These are phyloP conservation scores for Aspergillus pseudoviridinutans DNA, from an alignment of 2,329 filamentous ascomycete genomes.

Conservation along the genomic window DNA sequence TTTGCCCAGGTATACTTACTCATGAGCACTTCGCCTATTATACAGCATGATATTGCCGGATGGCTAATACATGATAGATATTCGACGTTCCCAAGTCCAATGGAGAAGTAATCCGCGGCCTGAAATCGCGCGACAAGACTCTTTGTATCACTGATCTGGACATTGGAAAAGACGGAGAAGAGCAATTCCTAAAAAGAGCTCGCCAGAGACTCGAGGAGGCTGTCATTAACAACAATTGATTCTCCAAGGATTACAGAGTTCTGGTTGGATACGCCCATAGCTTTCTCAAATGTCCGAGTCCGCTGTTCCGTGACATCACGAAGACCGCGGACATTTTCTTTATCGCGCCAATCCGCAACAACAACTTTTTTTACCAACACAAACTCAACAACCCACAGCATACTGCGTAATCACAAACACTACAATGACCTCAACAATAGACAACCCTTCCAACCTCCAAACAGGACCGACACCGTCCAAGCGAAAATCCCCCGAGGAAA, in stretches of 20 bases:
- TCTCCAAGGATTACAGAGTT: neutral
- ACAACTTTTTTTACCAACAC: neutral
- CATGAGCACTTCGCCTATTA: neutral
- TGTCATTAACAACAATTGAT: conserved; percentile 4
- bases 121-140: conserved; percentile 63
- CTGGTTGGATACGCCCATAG: neutral
- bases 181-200: conserved; percentile 22
- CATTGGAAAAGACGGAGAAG: conserved; percentile 29
- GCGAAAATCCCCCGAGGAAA: conserved; percentile 22
- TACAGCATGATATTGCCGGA: neutral
- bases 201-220: conserved; percentile 18
- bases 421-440: conserved; percentile 2
- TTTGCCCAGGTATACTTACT: conserved; percentile 52
- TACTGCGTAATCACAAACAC: neutral
- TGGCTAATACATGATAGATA: conserved; percentile 36
- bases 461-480: conserved; percentile 13
- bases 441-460: neutral
- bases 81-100: conserved; percentile 61
- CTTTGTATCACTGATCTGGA: conserved; percentile 36
- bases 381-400: neutral
- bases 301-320: conserved; percentile 17
- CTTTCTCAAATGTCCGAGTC: neutral
- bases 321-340: conserved; percentile 12
- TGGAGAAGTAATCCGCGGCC: conserved; percentile 58
- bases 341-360: neutral